Evolutionary conservation across 2,329 filamentous ascomycete genomes (phyloP), one percentile per base, ranked within the genome.

Genomic region (Diaporthe citri): DNA sequence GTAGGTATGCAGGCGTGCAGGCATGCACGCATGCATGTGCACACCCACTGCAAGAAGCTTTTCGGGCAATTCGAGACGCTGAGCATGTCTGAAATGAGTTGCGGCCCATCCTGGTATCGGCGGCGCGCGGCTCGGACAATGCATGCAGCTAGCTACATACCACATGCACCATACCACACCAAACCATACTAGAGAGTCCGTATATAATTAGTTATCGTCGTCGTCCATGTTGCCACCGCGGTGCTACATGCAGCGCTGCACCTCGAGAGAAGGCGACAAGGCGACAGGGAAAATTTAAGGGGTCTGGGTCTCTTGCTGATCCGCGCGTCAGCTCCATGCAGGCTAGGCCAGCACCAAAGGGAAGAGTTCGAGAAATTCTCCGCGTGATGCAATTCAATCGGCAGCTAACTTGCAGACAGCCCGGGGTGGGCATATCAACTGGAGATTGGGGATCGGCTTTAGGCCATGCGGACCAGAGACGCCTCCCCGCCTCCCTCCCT

Each of bases 271-370:
- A n/a, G 60, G 41, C 64, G 64, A 28, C 57, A 22, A 72, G 70
- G 70, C 34, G 57, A 52, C 20, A 31, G 46, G 56, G 70, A 72
- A 72, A 72, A 72, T 76, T 74, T 74, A 76, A 72, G 75, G 75
- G 67, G 39, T 51, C 72, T 62, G 67, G 66, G 43, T 72, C 72
- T 74, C 59, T 74, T 74, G 75, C 75, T 76, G 75, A 62, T 67
- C 75, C 75, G 75, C 75, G 75, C 75, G 72, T 74, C 75, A 74
- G 72, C 66, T 34, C 73, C 74, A 67, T 74, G 75, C 60, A 69
- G 31, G 64, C 48, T 56, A 70, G 46, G 74, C 52, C 74, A 57
- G 62, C 72, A 52, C 64, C 69, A 41, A 60, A 55, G 25, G 25
- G 52, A 41, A 31, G 51, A 73, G 31, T 41, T 62, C 31, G 31